phyloP scores from a whole-genome alignment of 164 flowering plant genomes.

The Amborella trichopoda region DNA sequence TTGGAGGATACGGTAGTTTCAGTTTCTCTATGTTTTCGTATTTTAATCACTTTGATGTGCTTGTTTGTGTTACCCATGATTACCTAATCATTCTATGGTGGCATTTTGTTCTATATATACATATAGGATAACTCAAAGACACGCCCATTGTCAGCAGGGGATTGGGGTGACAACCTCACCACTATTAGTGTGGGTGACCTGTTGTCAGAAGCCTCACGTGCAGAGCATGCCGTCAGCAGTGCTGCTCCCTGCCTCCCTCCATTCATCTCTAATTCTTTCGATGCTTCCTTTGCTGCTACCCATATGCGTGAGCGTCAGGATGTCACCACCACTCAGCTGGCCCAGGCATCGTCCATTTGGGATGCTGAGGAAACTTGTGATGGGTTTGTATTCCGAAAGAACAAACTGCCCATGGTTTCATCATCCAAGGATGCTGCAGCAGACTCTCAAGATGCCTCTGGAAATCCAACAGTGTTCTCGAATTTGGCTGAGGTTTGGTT shows the following conservation, averaged over 20 bases:
- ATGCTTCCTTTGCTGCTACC: slow-evolving; percentile 96
- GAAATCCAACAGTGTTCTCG: slow-evolving; percentile 14
- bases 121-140: slow-evolving; percentile 31
- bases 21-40: slow-evolving; percentile 1
- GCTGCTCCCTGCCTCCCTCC: slow-evolving; percentile 43
- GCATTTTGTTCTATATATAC: neutral
- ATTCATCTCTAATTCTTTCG: slow-evolving; percentile 84
- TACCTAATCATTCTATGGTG: neutral
- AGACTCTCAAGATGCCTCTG: slow-evolving; percentile 11
- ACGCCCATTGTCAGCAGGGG: slow-evolving; percentile 48
- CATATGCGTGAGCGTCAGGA: slow-evolving; percentile 48
- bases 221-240: slow-evolving; percentile 20
- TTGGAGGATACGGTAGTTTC: neutral
- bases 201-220: slow-evolving; percentile 43
- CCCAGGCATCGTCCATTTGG: slow-evolving; percentile 72
- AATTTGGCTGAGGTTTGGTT: slow-evolving; percentile 32
- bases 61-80: no score
- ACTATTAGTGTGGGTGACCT: slow-evolving; percentile 79
- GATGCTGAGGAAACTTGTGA: slow-evolving; percentile 97
- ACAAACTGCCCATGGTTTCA: slow-evolving; percentile 13
- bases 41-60: no score
- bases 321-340: slow-evolving; percentile 18
- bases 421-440: slow-evolving; percentile 16
- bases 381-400: slow-evolving; percentile 71
- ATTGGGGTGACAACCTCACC: slow-evolving; percentile 95